These are phyloP conservation scores for Pythium insidiosum DNA, from an alignment of 352 stramenopile species.

Conservation along the genomic window DNA sequence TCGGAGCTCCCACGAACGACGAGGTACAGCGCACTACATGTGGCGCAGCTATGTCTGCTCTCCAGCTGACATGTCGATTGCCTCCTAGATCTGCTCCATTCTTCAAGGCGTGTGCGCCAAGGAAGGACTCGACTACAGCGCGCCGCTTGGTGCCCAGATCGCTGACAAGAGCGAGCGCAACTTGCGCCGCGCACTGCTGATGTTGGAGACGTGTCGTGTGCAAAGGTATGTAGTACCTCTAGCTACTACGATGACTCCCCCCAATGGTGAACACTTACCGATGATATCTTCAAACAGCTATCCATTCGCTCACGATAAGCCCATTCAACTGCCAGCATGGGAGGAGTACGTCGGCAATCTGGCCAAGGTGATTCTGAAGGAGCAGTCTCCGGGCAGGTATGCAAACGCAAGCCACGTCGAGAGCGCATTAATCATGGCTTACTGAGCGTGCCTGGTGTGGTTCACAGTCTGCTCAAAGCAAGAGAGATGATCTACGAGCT, in stretches of 20 bases:
- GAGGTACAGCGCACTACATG: slow-evolving; percentile 42
- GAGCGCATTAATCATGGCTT: too few relatives aligned
- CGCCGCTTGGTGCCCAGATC: slow-evolving; percentile 88
- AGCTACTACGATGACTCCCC: not conserved
- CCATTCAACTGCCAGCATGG: slow-evolving; percentile 92
- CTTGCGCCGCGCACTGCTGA: slow-evolving; percentile 94
- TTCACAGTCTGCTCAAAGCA: slow-evolving; percentile 86
- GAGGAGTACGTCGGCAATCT: slow-evolving; percentile 96
- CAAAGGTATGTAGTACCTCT: slow-evolving; percentile 30
- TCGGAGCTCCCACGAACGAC: slow-evolving; percentile 88
- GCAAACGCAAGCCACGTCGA: too few relatives aligned
- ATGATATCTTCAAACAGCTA: slow-evolving; percentile 32
- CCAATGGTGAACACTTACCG: not conserved
- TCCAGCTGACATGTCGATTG: not conserved
- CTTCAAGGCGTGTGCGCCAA: slow-evolving; percentile 88
- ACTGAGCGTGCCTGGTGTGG: too few relatives aligned
- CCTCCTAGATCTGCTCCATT: slow-evolving; percentile 78
- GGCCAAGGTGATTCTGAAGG: slow-evolving; percentile 89
- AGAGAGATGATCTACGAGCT: slow-evolving; percentile 98
- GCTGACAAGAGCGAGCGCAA: slow-evolving; percentile 91
- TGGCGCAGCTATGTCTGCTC: not conserved
- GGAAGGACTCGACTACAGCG: slow-evolving; percentile 87
- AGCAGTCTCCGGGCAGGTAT: slow-evolving; percentile 91
- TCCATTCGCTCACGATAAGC: slow-evolving; percentile 75
- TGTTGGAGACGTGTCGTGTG: slow-evolving; percentile 93